These are phyloP conservation scores for Neurospora tetraspora DNA, from an alignment of 495 filamentous ascomycete species.

Conservation along the genomic window DNA sequence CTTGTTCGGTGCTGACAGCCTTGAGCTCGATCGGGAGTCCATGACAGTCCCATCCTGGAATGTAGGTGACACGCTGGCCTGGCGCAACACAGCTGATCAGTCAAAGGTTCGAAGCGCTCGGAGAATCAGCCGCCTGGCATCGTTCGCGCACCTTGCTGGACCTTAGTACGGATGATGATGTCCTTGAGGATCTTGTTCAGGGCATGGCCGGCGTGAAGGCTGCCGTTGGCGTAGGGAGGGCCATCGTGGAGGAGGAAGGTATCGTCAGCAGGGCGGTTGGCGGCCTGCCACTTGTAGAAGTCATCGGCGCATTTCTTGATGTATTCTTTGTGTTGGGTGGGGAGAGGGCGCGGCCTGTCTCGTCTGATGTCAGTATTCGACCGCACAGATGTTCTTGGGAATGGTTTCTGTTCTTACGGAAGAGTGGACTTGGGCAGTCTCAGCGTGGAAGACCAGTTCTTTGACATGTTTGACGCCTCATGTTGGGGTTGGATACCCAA, in stretches of 20 bases:
- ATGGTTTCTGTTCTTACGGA: slow-evolving; percentile 23
- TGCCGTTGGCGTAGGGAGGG: slow-evolving; percentile 92
- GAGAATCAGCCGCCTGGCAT: not conserved
- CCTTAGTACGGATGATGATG: slow-evolving; percentile 70
- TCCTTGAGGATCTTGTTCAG: slow-evolving; percentile 98
- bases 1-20: slow-evolving; percentile 54
- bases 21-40: slow-evolving; percentile 96
- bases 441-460: slow-evolving; percentile 38
- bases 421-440: slow-evolving; percentile 40
- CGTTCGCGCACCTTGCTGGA: slow-evolving; percentile 51
- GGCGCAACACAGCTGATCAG: not conserved
- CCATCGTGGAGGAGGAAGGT: slow-evolving; percentile 88
- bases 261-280: slow-evolving; percentile 44
- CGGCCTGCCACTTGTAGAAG: slow-evolving; percentile 76
- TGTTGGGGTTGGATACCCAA: slow-evolving; percentile 1
- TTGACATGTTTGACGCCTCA: slow-evolving; percentile 30
- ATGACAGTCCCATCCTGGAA: slow-evolving; percentile 98
- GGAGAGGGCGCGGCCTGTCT: slow-evolving; percentile 36
- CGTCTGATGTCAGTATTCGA: not conserved
- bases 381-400: not conserved
- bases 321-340: slow-evolving; percentile 45
- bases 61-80: slow-evolving; percentile 64
- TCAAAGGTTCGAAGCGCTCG: not conserved
- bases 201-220: slow-evolving; percentile 93
- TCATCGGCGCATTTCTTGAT: slow-evolving; percentile 73